Evolutionary conservation across 2,329 filamentous ascomycete species (phyloP).

Genomic region (Diaporthe australafricana): DNA sequence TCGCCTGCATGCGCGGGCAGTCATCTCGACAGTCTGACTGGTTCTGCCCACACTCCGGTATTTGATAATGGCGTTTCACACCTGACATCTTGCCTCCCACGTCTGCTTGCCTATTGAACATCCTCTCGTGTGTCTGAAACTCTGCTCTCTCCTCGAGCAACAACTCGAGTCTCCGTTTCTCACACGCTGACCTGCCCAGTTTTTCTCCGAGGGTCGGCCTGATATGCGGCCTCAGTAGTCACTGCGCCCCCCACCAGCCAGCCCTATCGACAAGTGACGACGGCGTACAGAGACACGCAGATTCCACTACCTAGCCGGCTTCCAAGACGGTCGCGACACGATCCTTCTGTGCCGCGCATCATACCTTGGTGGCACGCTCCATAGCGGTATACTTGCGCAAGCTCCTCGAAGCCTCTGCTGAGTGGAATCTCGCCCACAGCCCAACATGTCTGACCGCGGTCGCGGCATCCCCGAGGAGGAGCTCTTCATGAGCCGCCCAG

Average conservation of each 20-base stretch:
- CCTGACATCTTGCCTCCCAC: conserved; percentile 29
- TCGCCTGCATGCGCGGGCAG: conserved; percentile 27
- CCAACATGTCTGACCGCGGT: conserved; percentile 59
- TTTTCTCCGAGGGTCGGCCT: conserved; percentile 35
- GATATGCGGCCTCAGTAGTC: conserved; percentile 37
- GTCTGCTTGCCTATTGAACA: conserved; percentile 25
- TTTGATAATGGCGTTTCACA: conserved; percentile 36
- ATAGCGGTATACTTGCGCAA: conserved; percentile 40
- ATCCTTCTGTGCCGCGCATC: not conserved
- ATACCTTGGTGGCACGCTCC: conserved; percentile 1
- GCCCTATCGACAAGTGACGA: conserved; percentile 32
- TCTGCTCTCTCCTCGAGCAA: conserved; percentile 20
- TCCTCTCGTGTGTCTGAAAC: conserved; percentile 33
- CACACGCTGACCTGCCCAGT: conserved; percentile 29
- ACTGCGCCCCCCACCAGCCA: conserved; percentile 30
- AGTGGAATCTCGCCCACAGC: conserved; percentile 36
- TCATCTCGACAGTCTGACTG: conserved; percentile 33
- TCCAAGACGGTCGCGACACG: conserved; percentile 2
- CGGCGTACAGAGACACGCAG: conserved; percentile 29
- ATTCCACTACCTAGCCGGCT: not conserved
- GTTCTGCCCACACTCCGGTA: conserved; percentile 27
- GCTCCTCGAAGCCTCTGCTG: conserved; percentile 14
- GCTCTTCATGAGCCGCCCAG: conserved; percentile 79
- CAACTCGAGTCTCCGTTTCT: conserved; percentile 1
- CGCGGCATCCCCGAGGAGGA: conserved; percentile 82